Conservation (phyloP, 306 rosid species). For the Fagus sylvatica region DNA sequence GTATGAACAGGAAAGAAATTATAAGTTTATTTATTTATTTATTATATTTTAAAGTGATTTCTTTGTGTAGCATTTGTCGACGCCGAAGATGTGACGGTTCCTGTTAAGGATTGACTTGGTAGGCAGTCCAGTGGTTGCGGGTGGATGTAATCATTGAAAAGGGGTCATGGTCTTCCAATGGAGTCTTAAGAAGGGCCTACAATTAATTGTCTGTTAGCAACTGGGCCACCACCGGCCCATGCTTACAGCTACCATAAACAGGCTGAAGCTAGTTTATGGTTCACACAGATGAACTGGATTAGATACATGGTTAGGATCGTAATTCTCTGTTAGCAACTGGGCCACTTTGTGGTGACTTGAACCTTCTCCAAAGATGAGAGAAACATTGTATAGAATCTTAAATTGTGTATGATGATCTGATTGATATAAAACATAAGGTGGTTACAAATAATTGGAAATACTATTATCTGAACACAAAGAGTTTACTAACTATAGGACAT, state of each 20-base stretch:
- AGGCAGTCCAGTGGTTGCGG: slow-evolving; percentile 12
- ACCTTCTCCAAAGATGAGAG: slow-evolving; percentile 14
- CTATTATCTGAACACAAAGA: slow-evolving; percentile 1
- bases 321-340: not conserved
- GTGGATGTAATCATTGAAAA: slow-evolving; percentile 20
- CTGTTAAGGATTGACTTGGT: slow-evolving; percentile 7
- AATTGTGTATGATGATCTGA: slow-evolving; percentile 13
- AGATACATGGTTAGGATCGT: slow-evolving; percentile 8
- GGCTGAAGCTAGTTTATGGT: slow-evolving; percentile 18
- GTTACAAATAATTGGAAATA: slow-evolving; percentile 18
- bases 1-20: not conserved
- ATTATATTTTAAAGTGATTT: not conserved
- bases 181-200: slow-evolving; percentile 21
- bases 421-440: slow-evolving; percentile 6
- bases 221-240: slow-evolving; percentile 2
- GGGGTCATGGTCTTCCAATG: slow-evolving; percentile 22
- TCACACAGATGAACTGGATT: slow-evolving; percentile 17
- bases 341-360: slow-evolving; percentile 1
- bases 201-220: not conserved
- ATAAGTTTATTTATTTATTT: not conserved
- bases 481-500: not conserved
- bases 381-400: slow-evolving; percentile 5
- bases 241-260: slow-evolving; percentile 22
- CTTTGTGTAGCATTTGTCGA: not conserved
- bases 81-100: slow-evolving; percentile 25